These are phyloP conservation scores for Pyrenophora teres DNA, from an alignment of 2,329 filamentous ascomycete species.

Conservation along the genomic window DNA sequence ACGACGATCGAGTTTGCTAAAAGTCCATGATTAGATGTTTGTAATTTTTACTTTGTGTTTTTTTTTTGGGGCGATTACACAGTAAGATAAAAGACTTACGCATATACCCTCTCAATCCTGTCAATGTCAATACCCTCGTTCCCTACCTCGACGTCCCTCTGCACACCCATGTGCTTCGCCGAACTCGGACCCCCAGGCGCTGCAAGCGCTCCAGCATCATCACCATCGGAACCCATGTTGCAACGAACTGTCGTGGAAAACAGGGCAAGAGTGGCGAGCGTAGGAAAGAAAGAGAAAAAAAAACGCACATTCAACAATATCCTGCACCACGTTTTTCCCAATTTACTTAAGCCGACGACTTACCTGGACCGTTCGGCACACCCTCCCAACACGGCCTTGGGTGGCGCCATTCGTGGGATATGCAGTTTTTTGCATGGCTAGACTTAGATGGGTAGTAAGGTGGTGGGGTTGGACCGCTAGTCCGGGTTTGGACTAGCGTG, in stretches of 20 bases:
- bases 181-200: conserved; percentile 15
- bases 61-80: no score
- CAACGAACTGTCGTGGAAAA: background rate
- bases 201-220: conserved; percentile 14
- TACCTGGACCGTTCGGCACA: no score
- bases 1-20: conserved; percentile 61
- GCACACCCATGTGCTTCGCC: conserved; percentile 32
- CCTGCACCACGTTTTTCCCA: background rate
- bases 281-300: background rate
- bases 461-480: conserved; percentile 19
- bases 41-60: no score
- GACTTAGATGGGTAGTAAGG: conserved; percentile 22
- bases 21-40: conserved; percentile 13
- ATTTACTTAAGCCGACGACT: conserved; percentile 22
- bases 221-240: conserved; percentile 30
- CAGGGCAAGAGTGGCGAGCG: conserved; percentile 13
- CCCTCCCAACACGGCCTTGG: no score
- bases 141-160: conserved; percentile 43
- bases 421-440: conserved; percentile 13
- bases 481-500: no score
- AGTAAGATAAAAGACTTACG: no score
- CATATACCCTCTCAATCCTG: conserved; percentile 46
- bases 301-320: background rate
- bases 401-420: no score
- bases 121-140: conserved; percentile 42